These are phyloP conservation scores for Paracoccidioides lutzii DNA, from an alignment of 2,329 filamentous ascomycete species.

Conservation along the genomic window DNA sequence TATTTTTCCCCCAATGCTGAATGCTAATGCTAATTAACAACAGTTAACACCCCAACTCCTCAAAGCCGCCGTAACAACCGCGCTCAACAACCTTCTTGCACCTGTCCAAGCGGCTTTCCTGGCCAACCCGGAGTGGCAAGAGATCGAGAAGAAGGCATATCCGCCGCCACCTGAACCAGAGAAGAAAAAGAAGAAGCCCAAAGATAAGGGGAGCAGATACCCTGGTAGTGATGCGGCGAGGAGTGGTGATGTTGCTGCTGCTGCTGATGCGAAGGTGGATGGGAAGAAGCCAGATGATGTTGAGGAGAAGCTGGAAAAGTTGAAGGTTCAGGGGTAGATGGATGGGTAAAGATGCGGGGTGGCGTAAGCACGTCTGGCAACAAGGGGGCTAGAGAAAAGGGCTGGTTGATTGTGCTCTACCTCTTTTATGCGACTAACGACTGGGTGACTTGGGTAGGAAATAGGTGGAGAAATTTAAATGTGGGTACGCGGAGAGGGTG, in stretches of 20 bases:
- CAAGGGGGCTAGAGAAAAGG: too few species aligned
- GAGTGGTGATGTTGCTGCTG: neutral
- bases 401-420: too few species aligned
- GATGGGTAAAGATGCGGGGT: too few species aligned
- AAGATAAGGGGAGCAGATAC: constrained; percentile 59
- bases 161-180: constrained; percentile 52
- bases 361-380: too few species aligned
- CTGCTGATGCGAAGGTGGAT: neutral
- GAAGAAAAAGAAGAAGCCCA: constrained; percentile 61
- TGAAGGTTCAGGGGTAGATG: neutral
- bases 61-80: constrained; percentile 69
- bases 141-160: constrained; percentile 65
- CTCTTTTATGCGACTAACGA: too few species aligned
- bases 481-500: too few species aligned
- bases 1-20: neutral
- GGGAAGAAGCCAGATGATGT: neutral
- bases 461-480: too few species aligned
- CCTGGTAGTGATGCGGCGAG: constrained; percentile 32
- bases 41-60: constrained; percentile 72
- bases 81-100: constrained; percentile 57
- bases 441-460: too few species aligned
- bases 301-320: neutral
- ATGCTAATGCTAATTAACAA: neutral
- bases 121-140: constrained; percentile 65
- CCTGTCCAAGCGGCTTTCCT: constrained; percentile 67